Conservation (phyloP, 1,139 yeast species). For the Magnusiomyces ingens region DNA sequence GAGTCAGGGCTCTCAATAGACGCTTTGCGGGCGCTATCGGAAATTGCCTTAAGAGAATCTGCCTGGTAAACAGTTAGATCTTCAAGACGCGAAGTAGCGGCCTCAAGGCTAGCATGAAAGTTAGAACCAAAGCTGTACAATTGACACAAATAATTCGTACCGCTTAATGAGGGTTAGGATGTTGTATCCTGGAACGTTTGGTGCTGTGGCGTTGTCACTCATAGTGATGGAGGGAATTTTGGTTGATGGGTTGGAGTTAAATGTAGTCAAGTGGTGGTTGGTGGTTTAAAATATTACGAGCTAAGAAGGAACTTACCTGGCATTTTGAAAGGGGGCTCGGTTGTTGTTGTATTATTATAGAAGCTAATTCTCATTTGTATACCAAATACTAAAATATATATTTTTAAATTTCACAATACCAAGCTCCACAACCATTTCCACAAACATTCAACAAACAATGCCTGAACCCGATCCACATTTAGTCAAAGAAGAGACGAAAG, state of each 20-base stretch:
- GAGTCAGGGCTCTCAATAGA: background rate
- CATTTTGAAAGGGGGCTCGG: background rate
- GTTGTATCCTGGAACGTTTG: slow-evolving; percentile 68
- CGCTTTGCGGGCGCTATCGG: slow-evolving; percentile 5
- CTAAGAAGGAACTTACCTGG: slow-evolving; percentile 5
- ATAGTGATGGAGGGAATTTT: slow-evolving; percentile 19
- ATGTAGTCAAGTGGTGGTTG: no score
- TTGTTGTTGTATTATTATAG: background rate
- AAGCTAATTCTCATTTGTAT: no score
- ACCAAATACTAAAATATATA: no score
- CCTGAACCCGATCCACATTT: background rate
- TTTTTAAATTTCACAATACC: no score
- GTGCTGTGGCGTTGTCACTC: slow-evolving; percentile 45
- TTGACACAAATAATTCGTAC: slow-evolving; percentile 27
- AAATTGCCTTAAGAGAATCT: slow-evolving; percentile 31
- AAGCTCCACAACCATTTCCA: no score
- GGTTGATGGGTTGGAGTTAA: slow-evolving; percentile 6
- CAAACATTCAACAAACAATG: background rate
- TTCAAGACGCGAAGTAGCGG: slow-evolving; percentile 88
- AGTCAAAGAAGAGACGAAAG: background rate
- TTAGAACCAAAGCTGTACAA: background rate
- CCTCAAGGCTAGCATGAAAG: slow-evolving; percentile 53
- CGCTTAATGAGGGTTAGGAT: slow-evolving; percentile 71
- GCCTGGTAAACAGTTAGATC: slow-evolving; percentile 80
- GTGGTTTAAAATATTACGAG: background rate